Conservation (phyloP, 805 yeast species). For the Yamadazyma takamatsuzukensis region DNA sequence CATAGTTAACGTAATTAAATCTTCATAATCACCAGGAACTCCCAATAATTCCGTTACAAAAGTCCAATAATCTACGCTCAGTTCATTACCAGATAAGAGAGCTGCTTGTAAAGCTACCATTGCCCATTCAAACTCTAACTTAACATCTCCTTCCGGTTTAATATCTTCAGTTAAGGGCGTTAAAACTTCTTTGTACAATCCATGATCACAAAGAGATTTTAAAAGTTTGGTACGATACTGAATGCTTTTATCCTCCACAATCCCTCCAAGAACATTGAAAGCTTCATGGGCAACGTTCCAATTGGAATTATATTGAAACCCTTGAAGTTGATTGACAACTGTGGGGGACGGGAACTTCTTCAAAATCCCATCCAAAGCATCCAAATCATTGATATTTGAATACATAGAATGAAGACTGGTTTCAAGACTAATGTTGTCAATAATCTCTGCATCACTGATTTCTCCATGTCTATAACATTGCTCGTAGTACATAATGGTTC, state of each 20-base stretch:
- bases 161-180: slow-evolving; percentile 42
- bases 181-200: slow-evolving; percentile 65
- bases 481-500: slow-evolving; percentile 84
- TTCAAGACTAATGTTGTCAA: slow-evolving; percentile 34
- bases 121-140: slow-evolving; percentile 54
- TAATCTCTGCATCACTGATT: slow-evolving; percentile 9
- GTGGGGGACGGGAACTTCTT: slow-evolving; percentile 67
- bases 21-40: slow-evolving; percentile 44
- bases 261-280: slow-evolving; percentile 58
- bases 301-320: slow-evolving; percentile 78
- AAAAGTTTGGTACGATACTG: slow-evolving; percentile 53
- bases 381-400: slow-evolving; percentile 83
- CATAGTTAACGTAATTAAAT: slow-evolving; percentile 56
- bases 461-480: slow-evolving; percentile 53
- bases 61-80: slow-evolving; percentile 57
- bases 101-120: slow-evolving; percentile 74
- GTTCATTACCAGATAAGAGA: slow-evolving; percentile 55
- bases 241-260: slow-evolving; percentile 28
- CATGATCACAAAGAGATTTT: slow-evolving; percentile 71
- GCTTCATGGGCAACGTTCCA: slow-evolving; percentile 89
- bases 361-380: slow-evolving; percentile 82
- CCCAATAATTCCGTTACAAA: slow-evolving; percentile 44
- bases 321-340: slow-evolving; percentile 60
- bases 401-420: slow-evolving; percentile 72
- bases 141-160: slow-evolving; percentile 15